Base-by-base conservation (phyloP, 495 filamentous ascomycete species). In the Penicillium pancosmium region DNA sequence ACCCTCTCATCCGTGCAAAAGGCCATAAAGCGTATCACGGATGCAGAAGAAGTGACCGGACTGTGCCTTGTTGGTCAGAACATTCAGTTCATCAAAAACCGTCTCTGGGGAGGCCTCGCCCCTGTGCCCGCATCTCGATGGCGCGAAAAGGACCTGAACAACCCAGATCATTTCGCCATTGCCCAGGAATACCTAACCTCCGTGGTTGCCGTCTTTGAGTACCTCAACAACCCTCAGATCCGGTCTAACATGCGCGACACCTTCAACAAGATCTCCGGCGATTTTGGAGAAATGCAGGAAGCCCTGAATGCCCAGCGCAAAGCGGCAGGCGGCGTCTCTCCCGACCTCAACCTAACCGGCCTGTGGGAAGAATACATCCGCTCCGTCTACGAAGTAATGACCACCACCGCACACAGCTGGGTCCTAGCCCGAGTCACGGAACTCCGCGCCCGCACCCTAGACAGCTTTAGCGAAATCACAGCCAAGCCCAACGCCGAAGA, bases 111-210 rank as follows among this genome's bases (percentile, higher is more conserved):
- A 36, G 73, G 73, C 6, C 60, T 74, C 18, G 38, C 59, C 2
- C 73, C 71, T 3, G 27, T 74, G 16, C 64, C 62, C 19, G 65
- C 69, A 13, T 57, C 63, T 43, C 55, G 67, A 49, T 76, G 73
- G 71, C 38, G 40, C 5, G 67, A 70, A 8, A 72, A 69, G 40
- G 57, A 56, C 2, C 67, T 76, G 3, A 55, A 74, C 36, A 40
- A 40, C 15, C 36, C 36, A 2, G 36, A 40, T 3, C 9, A 40
- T 2, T 40, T 40, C 36, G 10, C 36, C 2, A 40, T 40, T 9
- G 36, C 36, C 12, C 36, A 40, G 4, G 12, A 40, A 5, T 40
- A 40, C 12, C 15, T 40, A 12, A 40, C 12, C 12, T 40, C 36
- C 5, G 36, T 40, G 3, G n/a, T 40, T 34, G 64, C 68, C 5